Evolutionary conservation across 2,329 filamentous ascomycete species (phyloP), one percentile per base, ranked within the genome.

Genomic region (Hypoxylon sp.): DNA sequence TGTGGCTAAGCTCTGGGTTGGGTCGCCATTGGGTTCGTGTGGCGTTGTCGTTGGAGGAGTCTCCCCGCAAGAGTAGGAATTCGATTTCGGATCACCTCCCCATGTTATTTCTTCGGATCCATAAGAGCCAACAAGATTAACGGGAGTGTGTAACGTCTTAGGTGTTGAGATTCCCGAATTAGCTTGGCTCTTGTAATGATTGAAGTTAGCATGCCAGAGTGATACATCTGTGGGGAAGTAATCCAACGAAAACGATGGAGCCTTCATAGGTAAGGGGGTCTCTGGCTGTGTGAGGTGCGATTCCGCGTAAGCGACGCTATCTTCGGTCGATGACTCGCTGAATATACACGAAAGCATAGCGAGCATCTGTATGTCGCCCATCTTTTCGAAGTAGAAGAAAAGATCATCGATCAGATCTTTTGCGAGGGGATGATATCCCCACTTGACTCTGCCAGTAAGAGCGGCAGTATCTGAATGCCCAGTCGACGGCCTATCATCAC

Each of bases 291-390:
- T 76, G 41, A 84, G 71, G 48, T 77, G 77, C 1, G 79, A 78
- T 56, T 83, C 82, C 11, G 78, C 76, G 58, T 84, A 84, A 3
- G 82, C 79, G 16, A 83, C 74, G 37, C 76, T 76, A 50, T 84
- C 78, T 31, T 81, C 75, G 0, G 78, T 73, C 8, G 78, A 75
- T 0, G 83, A 77, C 40, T 88, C 84, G 59, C 80, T 83, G 64
- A 89, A 88, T 49, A 88, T 80, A 66, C 86, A 88, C 1, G 85
- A 86, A 19, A 89, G 75, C 83, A 88, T 88, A 6, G 85, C 86
- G 43, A 89, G 66, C 86, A 89, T 89, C 67, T 89, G 86, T 8
- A 87, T 71, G 53, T 89, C 85, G 4, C 79, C 83, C 20, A 78
- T 73, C 42, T 71, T 76, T 66, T 88, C 85, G 63, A 82, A 89